Percentiles rank a stretch among this genome's conserved stretches.
phyloP scores from a whole-genome alignment of 2,329 filamentous ascomycete species.

The Talaromyces sp. region DNA sequence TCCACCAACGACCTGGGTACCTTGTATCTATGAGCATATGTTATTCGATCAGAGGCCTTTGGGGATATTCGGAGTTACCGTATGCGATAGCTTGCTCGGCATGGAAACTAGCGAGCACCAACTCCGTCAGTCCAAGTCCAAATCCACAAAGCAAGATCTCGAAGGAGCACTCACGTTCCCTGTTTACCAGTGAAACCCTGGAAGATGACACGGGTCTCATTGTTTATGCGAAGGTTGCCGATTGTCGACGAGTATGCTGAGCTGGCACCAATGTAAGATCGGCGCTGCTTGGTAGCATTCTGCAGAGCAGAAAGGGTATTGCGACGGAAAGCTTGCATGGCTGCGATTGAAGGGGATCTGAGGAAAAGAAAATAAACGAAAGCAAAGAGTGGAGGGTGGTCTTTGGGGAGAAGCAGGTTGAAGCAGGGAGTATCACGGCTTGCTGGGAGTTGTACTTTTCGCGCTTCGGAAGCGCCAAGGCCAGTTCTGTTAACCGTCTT shows the following conservation, averaged over 20 bases:
- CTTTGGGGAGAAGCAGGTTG: neutral
- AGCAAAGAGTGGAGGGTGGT: conserved; percentile 12
- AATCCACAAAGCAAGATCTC: neutral
- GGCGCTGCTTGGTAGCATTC: conserved; percentile 58
- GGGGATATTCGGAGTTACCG: conserved; percentile 56
- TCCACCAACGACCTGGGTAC: conserved; percentile 95
- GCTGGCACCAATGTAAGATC: conserved; percentile 69
- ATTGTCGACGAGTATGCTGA: conserved; percentile 70
- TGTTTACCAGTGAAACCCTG: conserved; percentile 98
- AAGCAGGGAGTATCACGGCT: neutral
- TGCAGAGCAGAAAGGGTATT: conserved; percentile 66
- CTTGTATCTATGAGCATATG: conserved; percentile 48
- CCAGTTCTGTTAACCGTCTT: conserved; percentile 13
- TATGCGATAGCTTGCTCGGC: conserved; percentile 98
- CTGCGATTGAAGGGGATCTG: conserved; percentile 23
- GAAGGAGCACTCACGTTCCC: conserved; percentile 69
- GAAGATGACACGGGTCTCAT: conserved; percentile 90
- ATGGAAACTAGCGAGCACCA: conserved; percentile 69
- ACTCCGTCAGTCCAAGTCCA: conserved; percentile 31
- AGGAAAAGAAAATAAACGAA: conserved; percentile 19
- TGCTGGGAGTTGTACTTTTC: conserved; percentile 14
- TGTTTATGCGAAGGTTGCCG: conserved; percentile 87
- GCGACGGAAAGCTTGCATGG: conserved; percentile 83
- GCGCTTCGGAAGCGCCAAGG: conserved; percentile 16
- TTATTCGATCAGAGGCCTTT: neutral